A percentile compares a stretch with the other conserved stretches of the same genome.
phyloP scores from a whole-genome alignment of 805 yeast genomes.

The Saccharomycopsis synnaedendra region DNA sequence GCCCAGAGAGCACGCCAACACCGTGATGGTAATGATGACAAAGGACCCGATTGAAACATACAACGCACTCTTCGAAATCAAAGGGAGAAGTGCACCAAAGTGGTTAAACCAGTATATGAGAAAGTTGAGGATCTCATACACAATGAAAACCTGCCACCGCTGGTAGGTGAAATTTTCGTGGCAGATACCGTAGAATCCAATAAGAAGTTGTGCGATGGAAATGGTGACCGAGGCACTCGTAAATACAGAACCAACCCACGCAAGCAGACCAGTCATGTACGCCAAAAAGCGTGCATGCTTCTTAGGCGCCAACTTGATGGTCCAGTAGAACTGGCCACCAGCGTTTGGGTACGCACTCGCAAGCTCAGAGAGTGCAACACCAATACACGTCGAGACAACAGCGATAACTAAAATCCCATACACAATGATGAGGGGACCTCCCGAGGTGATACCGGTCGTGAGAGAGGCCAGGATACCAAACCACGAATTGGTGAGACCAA shows the following conservation, averaged over 20 bases:
- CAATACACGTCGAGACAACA: conserved; percentile 34
- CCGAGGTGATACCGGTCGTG: conserved; percentile 41
- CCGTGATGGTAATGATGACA: conserved; percentile 39
- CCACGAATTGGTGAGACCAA: conserved; percentile 53
- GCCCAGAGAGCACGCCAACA: conserved; percentile 41
- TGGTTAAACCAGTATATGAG: conserved; percentile 35
- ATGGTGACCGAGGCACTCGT: conserved; percentile 50
- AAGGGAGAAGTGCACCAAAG: conserved; percentile 42
- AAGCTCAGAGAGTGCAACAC: conserved; percentile 40
- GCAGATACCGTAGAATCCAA: conserved; percentile 33
- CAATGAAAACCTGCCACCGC: conserved; percentile 46
- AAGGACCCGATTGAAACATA: conserved; percentile 43
- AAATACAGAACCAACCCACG: conserved; percentile 51
- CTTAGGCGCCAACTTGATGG: conserved; percentile 41
- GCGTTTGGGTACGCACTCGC: conserved; percentile 43
- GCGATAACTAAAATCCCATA: conserved; percentile 47
- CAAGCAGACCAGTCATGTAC: conserved; percentile 49
- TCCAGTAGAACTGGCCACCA: conserved; percentile 53
- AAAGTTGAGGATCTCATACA: conserved; percentile 34
- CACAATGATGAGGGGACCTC: conserved; percentile 47
- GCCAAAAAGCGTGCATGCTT: conserved; percentile 33
- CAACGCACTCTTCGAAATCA: conserved; percentile 36
- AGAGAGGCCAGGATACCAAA: conserved; percentile 47
- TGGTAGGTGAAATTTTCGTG: conserved; percentile 26
- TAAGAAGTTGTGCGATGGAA: conserved; percentile 38